phyloP scores from a whole-genome alignment of 2,329 filamentous ascomycete species.

The Waltergamsia citrina region DNA sequence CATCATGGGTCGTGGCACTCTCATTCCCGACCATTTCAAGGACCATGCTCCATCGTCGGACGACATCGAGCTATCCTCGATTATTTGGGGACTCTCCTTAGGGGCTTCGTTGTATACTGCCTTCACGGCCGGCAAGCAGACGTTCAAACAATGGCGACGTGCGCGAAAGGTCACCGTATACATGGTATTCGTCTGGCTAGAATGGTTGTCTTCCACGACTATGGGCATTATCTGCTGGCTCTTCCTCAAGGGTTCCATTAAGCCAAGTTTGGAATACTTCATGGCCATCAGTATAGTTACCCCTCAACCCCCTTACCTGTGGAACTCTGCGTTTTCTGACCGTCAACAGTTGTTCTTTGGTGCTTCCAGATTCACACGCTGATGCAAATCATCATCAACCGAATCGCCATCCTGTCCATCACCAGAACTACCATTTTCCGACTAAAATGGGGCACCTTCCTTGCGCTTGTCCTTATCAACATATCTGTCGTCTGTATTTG shows the following conservation, averaged over 20 bases:
- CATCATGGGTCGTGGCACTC: too few species aligned
- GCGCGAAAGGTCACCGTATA: constrained; percentile 23
- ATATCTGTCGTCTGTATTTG: constrained; percentile 39
- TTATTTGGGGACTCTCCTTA: constrained; percentile 26
- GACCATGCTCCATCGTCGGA: constrained; percentile 9
- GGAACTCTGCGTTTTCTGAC: too few species aligned
- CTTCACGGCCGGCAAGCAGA: constrained; percentile 24
- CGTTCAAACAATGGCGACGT: constrained; percentile 17
- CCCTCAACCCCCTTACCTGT: neutral
- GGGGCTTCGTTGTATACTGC: constrained; percentile 22
- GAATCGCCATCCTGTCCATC: constrained; percentile 33
- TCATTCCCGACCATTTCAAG: neutral
- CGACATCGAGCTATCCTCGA: constrained; percentile 23
- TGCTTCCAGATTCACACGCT: constrained; percentile 29
- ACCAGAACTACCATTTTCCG: constrained; percentile 21
- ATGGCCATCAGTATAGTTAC: neutral
- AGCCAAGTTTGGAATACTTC: neutral
- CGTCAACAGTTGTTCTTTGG: constrained; percentile 20
- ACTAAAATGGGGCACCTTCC: constrained; percentile 33
- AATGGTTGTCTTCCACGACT: constrained; percentile 21
- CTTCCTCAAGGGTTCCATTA: constrained; percentile 20
- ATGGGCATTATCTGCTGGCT: constrained; percentile 26
- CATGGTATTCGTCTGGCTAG: constrained; percentile 28
- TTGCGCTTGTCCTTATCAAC: constrained; percentile 32
- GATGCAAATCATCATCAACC: constrained; percentile 43